Base-by-base conservation (phyloP, 345 rosid species). In the Trapa bicornis region DNA sequence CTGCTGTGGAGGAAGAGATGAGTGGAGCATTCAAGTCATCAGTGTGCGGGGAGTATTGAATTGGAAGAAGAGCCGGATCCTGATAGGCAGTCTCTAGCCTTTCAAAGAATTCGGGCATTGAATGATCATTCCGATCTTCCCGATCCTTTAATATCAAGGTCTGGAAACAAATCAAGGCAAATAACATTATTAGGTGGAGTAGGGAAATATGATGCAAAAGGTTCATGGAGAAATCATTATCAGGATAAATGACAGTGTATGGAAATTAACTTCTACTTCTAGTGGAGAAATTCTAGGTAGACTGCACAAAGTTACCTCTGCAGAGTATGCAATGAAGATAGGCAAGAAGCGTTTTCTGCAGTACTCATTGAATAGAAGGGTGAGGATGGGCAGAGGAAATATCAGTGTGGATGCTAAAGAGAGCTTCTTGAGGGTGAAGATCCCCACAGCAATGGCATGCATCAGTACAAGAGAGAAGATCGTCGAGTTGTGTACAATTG, bases 321-420 rank as follows among this genome's bases (percentile, higher is more conserved):
- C 92, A 60, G 98, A 75, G 83, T 88, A 86, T 57, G 89, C 79
- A 35, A 72, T 70, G 68, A 90, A 93, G 68, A 80, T 80, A 67
- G 98, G 98, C 64, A 83, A 81, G 86, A 93, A 93, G 71, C 98
- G 87, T 79, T 88, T 93, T 67, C 96, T 88, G 79, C 98, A 93
- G 81, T 90, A 93, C 82, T 87, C 97, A 33, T 93, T 93, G 67
- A 93, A 93, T 58, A 93, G 94, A 72, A 93, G 92, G 2, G 98
- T 93, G 71, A 86, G 80, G 58, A 84, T 39, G 36, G 92, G 90
- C 71, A 93, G 97, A 70, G 98, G 98, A 63, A 82, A 61, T 60
- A 87, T 70, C 64, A 85, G 79, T 68, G 85, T 81, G 5, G 96
- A 71, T 41, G 99, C 97, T 43, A 81, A 68, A 54, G 94, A 67